Conservation (phyloP, 306 rosid genomes). For the Gastrolobium bilobum region DNA sequence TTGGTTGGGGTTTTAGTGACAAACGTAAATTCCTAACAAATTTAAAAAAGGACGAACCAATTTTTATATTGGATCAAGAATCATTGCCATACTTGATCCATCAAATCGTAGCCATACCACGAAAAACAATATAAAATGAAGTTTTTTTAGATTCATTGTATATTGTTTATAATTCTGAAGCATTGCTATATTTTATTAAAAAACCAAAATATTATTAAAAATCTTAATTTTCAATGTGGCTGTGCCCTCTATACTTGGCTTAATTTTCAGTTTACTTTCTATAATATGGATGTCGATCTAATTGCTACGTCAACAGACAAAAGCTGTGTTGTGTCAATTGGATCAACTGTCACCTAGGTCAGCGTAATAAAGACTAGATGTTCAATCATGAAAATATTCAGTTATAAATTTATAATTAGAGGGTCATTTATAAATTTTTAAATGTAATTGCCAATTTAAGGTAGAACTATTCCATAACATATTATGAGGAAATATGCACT, state of each 20-base stretch:
- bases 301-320: neutral
- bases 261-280: neutral
- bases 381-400: neutral
- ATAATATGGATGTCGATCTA: neutral
- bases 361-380: neutral
- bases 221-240: neutral
- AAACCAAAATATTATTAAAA: too few species aligned
- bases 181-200: neutral
- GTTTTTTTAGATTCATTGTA: neutral
- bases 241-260: neutral
- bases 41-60: neutral
- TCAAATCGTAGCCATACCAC: neutral
- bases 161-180: neutral
- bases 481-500: too few species aligned
- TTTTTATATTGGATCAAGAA: constrained; percentile 10
- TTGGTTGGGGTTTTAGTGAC: neutral
- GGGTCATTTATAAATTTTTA: neutral
- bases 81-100: neutral
- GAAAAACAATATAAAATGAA: neutral
- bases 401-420: neutral
- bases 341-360: neutral
- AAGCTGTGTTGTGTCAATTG: neutral
- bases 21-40: neutral
- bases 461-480: too few species aligned
- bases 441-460: neutral